Conservation (phyloP, 2,329 filamentous ascomycete species). For the Fusarium sp. region DNA sequence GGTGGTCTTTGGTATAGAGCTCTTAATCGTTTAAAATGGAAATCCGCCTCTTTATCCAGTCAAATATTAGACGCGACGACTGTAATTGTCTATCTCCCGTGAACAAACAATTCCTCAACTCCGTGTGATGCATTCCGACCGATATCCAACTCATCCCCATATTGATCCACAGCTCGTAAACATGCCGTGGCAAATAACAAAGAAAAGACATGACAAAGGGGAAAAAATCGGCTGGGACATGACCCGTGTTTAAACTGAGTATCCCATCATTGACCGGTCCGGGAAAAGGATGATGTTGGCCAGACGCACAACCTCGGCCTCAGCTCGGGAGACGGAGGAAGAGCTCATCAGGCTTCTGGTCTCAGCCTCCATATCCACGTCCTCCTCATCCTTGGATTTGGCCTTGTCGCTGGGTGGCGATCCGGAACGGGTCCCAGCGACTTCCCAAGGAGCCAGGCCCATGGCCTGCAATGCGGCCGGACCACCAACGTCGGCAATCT, state of each 20-base stretch:
- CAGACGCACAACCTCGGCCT: conserved; percentile 65
- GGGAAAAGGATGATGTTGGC: conserved; percentile 70
- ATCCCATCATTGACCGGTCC: conserved; percentile 56
- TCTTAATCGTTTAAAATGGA: neutral
- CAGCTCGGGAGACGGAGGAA: conserved; percentile 53
- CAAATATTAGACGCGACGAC: neutral
- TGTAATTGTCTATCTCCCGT: neutral
- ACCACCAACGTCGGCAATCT: conserved; percentile 64
- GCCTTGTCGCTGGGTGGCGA: conserved; percentile 43
- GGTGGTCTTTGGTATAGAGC: neutral
- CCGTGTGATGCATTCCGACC: conserved; percentile 25
- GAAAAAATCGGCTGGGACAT: neutral
- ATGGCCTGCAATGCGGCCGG: conserved; percentile 66
- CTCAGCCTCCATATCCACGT: conserved; percentile 45
- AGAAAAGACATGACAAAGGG: neutral
- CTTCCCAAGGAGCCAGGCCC: conserved; percentile 66
- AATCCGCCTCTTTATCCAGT: neutral
- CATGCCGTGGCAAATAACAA: neutral
- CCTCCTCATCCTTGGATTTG: conserved; percentile 42
- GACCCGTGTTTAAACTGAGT: conserved; percentile 39
- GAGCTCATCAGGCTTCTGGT: conserved; percentile 43
- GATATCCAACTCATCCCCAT: neutral
- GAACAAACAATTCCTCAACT: conserved; percentile 21
- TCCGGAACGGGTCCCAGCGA: conserved; percentile 48
- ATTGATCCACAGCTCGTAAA: neutral